Base-by-base conservation (phyloP, 2,329 filamentous ascomycete species). In the Aspergillus glaucus region DNA sequence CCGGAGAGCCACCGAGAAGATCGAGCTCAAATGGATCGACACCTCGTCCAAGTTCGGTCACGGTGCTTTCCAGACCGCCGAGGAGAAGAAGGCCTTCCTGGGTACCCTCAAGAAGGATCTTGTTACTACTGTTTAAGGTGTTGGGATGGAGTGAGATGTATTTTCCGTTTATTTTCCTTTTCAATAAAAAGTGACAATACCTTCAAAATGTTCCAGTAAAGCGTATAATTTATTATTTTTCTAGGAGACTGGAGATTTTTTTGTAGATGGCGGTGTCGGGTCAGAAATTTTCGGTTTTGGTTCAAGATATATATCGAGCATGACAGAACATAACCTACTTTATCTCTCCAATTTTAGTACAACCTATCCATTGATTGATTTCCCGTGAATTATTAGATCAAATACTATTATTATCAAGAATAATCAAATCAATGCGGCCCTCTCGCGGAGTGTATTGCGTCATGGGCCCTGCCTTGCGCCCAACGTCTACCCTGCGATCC, bases 21-120 rank as follows among this genome's bases (percentile, higher is more conserved):
- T 97, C 75, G 88, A 92, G 72, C 88, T 98, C 81, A 98, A 98
- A 81, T 98, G 93, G 93, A 98, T 98, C 87, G 93, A 98, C 72
- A 98, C 93, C 67, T 96, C 91, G 56, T 96, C 91, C 80, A 95
- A 98, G 84, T 98, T 98, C 77, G 93, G 93, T 78, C 93, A 98
- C 81, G 93, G 93, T 85, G 92, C 90, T 70, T 98, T 95, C 89
- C 93, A 98, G 83, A 98, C 93, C 59, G 80, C 86, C 62, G 87
- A 88, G 71, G 93, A 98, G 87, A 98, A 98, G 90, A 88, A 87
- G 80, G 85, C 89, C 74, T 93, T 89, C 83, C 76, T 95, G 78
- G 93, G 93, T 80, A 94, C 90, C 52, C 89, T 98, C 88, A 98
- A 98, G 90, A 98, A 97, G 89, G 93, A 98, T 68, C 76, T 87